phyloP scores from a whole-genome alignment of 306 rosid species.

The Trifolium subterraneum region DNA sequence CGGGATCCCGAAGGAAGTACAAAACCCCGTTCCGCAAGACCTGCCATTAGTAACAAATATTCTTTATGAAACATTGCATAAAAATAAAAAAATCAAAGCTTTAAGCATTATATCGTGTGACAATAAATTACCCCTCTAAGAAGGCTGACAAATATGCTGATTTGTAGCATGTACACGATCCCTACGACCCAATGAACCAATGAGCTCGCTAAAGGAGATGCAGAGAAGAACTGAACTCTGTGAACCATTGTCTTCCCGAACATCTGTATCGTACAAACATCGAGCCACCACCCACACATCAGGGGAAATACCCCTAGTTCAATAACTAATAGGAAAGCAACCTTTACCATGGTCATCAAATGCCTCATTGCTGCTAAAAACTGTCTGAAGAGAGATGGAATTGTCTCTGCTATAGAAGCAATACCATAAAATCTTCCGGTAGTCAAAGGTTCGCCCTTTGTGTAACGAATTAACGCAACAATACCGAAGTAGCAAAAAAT shows the following conservation, averaged over 20 bases:
- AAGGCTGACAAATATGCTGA: constrained; percentile 98
- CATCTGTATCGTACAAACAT: constrained; percentile 95
- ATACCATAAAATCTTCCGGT: constrained; percentile 87
- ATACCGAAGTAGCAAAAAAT: constrained; percentile 82
- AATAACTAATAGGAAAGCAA: constrained; percentile 96
- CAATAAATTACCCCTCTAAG: constrained; percentile 88
- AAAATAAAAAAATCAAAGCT: constrained; percentile 18
- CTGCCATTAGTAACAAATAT: constrained; percentile 52
- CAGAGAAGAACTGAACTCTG: constrained; percentile 94
- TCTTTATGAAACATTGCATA: constrained; percentile 5
- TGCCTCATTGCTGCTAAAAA: constrained; percentile 98
- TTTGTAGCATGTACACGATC: constrained; percentile 95
- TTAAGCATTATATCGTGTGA: constrained; percentile 24
- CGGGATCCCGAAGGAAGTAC: constrained; percentile 97
- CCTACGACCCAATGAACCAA: constrained; percentile 99
- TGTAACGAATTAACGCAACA: constrained; percentile 83
- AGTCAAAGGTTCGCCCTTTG: constrained; percentile 92
- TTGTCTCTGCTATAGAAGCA: constrained; percentile 89
- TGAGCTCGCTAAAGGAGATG: constrained; percentile 95
- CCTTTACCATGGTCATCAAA: constrained; percentile 99
- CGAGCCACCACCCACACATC: constrained; percentile 99
- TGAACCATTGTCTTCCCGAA: constrained; percentile 96
- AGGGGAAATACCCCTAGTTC: constrained; percentile 99
- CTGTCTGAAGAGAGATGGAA: constrained; percentile 97
- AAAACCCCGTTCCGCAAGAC: constrained; percentile 96